These are phyloP conservation scores for Cyberlindnera xishuangbannaensis DNA, from an alignment of 805 yeast species.

Conservation along the genomic window DNA sequence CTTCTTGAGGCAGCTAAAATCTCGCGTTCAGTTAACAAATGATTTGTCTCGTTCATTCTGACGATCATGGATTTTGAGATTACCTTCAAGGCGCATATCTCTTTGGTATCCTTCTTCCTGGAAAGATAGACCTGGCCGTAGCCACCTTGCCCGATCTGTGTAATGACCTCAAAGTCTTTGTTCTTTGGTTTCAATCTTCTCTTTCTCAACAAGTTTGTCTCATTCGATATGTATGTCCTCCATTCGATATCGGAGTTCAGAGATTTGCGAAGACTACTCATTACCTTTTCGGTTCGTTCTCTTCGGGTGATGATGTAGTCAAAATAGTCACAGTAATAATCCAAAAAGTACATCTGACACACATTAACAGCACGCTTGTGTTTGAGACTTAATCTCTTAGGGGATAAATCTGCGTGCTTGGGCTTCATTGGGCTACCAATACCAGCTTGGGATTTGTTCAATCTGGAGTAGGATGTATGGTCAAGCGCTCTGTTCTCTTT, in stretches of 20 bases:
- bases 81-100: conserved; percentile 91
- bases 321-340: conserved; percentile 93
- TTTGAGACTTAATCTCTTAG: conserved; percentile 32
- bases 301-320: conserved; percentile 86
- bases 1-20: conserved; percentile 92
- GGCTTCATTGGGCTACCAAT: conserved; percentile 11
- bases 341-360: conserved; percentile 89
- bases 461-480: conserved; percentile 23
- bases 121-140: conserved; percentile 98
- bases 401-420: conserved; percentile 5
- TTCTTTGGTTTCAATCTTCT: conserved; percentile 89
- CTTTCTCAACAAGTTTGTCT: conserved; percentile 77
- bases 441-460: conserved; percentile 12
- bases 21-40: conserved; percentile 93
- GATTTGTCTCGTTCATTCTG: conserved; percentile 91
- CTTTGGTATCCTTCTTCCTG: conserved; percentile 87
- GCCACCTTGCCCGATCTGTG: conserved; percentile 99
- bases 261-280: conserved; percentile 42
- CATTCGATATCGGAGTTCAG: conserved; percentile 43
- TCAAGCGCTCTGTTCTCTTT: conserved; percentile 34
- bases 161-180: conserved; percentile 91
- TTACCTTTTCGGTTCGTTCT: conserved; percentile 70
- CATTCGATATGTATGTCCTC: conserved; percentile 78
- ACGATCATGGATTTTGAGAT: conserved; percentile 80
- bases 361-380: conserved; percentile 85